Evolutionary conservation across 1,139 yeast genomes (phyloP).

Genomic region (Yamadazyma oceani): DNA sequence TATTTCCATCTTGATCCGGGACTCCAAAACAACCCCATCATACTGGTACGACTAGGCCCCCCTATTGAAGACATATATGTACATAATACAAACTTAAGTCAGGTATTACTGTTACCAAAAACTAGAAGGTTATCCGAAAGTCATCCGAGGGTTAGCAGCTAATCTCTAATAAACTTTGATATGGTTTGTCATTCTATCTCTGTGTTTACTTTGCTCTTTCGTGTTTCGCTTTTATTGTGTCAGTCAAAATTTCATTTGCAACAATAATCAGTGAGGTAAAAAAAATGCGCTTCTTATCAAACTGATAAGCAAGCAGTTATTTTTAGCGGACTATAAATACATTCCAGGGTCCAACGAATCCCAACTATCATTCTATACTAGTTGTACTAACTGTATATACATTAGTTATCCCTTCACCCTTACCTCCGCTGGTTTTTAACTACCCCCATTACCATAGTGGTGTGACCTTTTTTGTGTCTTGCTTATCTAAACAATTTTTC

Average conservation of each 20-base stretch:
- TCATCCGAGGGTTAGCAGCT: no score
- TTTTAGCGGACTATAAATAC: no score
- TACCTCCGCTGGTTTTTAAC: no score
- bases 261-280: neutral
- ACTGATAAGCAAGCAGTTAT: neutral
- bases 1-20: neutral
- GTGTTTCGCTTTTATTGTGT: neutral
- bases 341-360: neutral
- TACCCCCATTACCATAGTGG: no score
- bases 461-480: no score
- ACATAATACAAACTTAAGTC: no score
- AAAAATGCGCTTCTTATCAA: neutral
- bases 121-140: no score
- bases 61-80: neutral
- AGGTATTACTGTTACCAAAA: no score
- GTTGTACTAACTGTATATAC: no score
- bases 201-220: neutral
- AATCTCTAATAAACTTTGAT: no score
- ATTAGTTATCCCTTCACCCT: neutral
- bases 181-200: neutral
- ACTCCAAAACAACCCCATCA: constrained; percentile 1
- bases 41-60: constrained; percentile 2
- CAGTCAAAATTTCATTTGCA: constrained; percentile 1
- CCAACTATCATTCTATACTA: no score
- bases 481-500: no score